These are phyloP conservation scores for Stephanodiscus triporus DNA, from an alignment of 108 stramenopile genomes.

Conservation along the genomic window DNA sequence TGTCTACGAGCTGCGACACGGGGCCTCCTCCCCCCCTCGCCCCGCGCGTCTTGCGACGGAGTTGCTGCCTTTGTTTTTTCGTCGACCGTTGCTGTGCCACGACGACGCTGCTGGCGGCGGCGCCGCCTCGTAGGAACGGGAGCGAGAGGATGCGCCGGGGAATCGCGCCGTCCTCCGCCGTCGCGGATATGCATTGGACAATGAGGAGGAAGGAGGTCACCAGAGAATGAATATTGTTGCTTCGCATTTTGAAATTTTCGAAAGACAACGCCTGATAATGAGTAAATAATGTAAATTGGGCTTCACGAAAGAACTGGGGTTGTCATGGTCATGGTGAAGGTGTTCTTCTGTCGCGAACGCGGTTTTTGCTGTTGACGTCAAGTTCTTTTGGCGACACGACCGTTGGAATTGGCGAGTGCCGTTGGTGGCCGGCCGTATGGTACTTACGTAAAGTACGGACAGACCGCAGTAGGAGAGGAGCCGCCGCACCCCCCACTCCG, in stretches of 20 bases:
- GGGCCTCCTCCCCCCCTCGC: conserved; percentile 2
- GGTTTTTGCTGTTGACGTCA: no score
- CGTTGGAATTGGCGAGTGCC: no score
- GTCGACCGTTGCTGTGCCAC: conserved; percentile 11
- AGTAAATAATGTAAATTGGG: no score
- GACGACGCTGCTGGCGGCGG: conserved; percentile 13
- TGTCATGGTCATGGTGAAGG: no score
- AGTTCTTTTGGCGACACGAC: no score
- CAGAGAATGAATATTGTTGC: not conserved
- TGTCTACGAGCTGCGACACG: not conserved
- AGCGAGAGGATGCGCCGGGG: conserved; percentile 7
- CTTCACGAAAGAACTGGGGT: no score
- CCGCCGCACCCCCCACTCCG: no score
- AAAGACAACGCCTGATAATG: not conserved
- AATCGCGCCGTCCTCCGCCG: not conserved
- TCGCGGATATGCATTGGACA: not conserved
- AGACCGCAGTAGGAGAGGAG: no score
- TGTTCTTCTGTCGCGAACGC: no score
- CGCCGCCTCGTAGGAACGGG: conserved; percentile 42
- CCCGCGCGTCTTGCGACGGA: not conserved
- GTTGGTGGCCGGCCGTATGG: no score
- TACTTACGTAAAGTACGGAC: no score
- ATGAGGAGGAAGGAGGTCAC: not conserved
- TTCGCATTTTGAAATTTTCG: not conserved
- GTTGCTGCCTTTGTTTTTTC: conserved; percentile 1